phyloP scores from a whole-genome alignment of 2,329 filamentous ascomycete genomes.

The Pseudogymnoascus sp. region DNA sequence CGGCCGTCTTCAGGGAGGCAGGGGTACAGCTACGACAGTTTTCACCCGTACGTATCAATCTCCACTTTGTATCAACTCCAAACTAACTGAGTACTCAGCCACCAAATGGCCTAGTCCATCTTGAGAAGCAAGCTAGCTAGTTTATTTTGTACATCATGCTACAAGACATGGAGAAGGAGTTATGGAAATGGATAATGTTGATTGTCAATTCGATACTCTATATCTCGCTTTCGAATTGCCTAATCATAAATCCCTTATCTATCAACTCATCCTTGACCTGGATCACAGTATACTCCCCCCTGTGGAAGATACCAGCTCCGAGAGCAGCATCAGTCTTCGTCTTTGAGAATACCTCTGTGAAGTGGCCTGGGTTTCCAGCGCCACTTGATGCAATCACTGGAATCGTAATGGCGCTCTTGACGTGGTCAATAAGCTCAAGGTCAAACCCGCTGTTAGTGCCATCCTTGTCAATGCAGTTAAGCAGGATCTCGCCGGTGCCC shows the following conservation, averaged over 20 bases:
- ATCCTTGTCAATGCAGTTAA: slow-evolving; percentile 97
- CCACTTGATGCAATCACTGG: slow-evolving; percentile 94
- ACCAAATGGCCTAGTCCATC: slow-evolving; percentile 55
- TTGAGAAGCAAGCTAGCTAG: slow-evolving; percentile 37
- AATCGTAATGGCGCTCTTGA: slow-evolving; percentile 80
- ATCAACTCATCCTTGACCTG: slow-evolving; percentile 83
- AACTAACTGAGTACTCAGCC: slow-evolving; percentile 38
- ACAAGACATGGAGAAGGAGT: not conserved
- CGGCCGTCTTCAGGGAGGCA: slow-evolving; percentile 72
- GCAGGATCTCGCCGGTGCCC: slow-evolving; percentile 86
- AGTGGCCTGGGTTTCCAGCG: slow-evolving; percentile 80
- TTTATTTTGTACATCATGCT: not conserved
- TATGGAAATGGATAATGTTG: not conserved
- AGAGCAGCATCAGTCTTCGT: slow-evolving; percentile 87
- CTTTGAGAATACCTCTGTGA: slow-evolving; percentile 79
- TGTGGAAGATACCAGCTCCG: slow-evolving; percentile 95
- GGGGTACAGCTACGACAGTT: slow-evolving; percentile 85
- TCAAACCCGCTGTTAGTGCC: slow-evolving; percentile 94
- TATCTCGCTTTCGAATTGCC: slow-evolving; percentile 55
- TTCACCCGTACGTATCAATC: slow-evolving; percentile 56
- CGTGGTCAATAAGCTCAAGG: slow-evolving; percentile 78
- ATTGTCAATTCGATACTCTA: slow-evolving; percentile 4
- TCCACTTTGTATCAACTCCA: not conserved
- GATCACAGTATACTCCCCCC: slow-evolving; percentile 87
- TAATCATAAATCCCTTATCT: slow-evolving; percentile 65